These are phyloP conservation scores for Stagonosporopsis chrysanthemi DNA, from an alignment of 2,329 filamentous ascomycete species.

Conservation along the genomic window DNA sequence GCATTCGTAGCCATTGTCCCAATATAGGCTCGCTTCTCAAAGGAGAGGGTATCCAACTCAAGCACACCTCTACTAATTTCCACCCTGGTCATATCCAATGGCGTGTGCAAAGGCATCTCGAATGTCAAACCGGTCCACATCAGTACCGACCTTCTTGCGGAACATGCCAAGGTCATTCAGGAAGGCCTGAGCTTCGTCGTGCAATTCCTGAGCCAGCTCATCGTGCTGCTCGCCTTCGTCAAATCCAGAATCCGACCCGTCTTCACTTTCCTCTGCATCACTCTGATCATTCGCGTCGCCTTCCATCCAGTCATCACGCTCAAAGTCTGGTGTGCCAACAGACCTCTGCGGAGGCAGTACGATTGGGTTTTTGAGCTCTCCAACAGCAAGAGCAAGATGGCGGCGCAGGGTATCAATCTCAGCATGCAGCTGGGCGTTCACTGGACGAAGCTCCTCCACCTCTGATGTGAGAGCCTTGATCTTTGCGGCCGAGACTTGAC, in stretches of 20 bases:
- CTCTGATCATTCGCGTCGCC: conserved; percentile 37
- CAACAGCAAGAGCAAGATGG: conserved; percentile 85
- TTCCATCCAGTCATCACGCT: conserved; percentile 40
- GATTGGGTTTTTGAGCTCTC: conserved; percentile 91
- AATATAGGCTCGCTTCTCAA: background rate
- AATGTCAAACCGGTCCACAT: conserved; percentile 69
- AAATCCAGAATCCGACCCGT: conserved; percentile 58
- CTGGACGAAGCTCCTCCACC: conserved; percentile 57
- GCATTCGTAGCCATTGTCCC: conserved; percentile 30
- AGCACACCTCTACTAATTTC: conserved; percentile 1
- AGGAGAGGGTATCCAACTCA: background rate
- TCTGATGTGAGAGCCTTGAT: conserved; percentile 76
- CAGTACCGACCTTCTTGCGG: conserved; percentile 84
- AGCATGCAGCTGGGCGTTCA: conserved; percentile 64
- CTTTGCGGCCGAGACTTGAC: conserved; percentile 90
- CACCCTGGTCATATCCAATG: conserved; percentile 12
- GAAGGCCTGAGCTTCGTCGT: conserved; percentile 85
- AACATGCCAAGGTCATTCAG: conserved; percentile 82
- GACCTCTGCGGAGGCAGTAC: conserved; percentile 58
- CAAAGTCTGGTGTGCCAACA: conserved; percentile 41
- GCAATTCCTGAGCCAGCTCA: conserved; percentile 68
- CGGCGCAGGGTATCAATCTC: conserved; percentile 88
- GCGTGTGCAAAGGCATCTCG: conserved; percentile 32
- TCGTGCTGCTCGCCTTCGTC: conserved; percentile 65
- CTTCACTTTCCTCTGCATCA: conserved; percentile 47